Evolutionary conservation across 768 basidiomycete genomes (phyloP), one percentile per base, ranked within the genome.

Genomic region (Tylopilus sp.): DNA sequence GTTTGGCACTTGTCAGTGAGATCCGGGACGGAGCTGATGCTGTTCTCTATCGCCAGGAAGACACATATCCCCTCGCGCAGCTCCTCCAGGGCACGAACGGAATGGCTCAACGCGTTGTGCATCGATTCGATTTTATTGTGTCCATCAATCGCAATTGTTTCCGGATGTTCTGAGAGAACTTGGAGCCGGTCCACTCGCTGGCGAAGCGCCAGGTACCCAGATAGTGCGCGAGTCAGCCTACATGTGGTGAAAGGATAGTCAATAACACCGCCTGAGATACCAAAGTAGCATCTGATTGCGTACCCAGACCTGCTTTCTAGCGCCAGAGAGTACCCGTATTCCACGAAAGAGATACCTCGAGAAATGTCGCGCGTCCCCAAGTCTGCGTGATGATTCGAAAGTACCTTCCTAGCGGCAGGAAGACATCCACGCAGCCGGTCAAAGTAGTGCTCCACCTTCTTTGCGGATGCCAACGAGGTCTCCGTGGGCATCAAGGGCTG

Each of bases 331-430:
- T 92, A 86, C 2, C 82, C 78, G 38, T 86, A 91, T 67, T 98
- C 93, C 5, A 92, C 75, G 50, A 88, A 79, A 56, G 80, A 83
- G 17, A 88, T 67, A 7, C 86, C 90, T 54, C 91, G 79, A 62
- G 86, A 86, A 17, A 98, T 73, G 52, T 98, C 95, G 13, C 88
- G 85, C n/a, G 91, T 92, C 10, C 81, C 78, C 42, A 98, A 60
- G 63, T 98, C 97, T 1, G 76, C 64, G 63, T 94, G 89, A 67
- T 98, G 95, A 41, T 75, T 67, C 7, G 79, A 72, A 22, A 92
- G 71, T 2, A 79, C 75, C 6, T 72, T 71, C 40, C 90, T 76
- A 25, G 98, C 73, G 6, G 73, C 72, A 5, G 90, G 86, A 48
- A 98, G 77, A 40, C 79, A 69, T 8, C 78, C 78, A 28, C 78